Evolutionary conservation across 108 stramenopile genomes (phyloP).

Genomic region (Schizochytrium sp.): DNA sequence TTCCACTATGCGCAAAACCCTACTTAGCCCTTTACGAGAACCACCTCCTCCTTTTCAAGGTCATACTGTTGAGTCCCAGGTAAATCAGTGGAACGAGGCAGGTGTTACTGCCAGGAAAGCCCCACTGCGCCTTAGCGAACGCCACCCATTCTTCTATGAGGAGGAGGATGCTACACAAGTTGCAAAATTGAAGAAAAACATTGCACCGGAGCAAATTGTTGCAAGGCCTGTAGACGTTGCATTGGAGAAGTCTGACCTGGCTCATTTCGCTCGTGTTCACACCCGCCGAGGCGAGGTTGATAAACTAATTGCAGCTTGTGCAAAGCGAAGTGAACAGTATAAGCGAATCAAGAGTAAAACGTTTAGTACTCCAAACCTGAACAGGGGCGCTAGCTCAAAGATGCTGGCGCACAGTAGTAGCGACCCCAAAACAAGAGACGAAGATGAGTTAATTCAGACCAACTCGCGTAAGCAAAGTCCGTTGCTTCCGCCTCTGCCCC

Average conservation of each 20-base stretch:
- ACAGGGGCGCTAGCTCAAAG: too few species aligned
- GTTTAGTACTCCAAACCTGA: too few species aligned
- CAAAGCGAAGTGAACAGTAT: not conserved
- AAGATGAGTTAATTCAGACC: too few species aligned
- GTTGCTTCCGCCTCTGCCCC: too few species aligned
- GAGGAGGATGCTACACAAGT: not conserved
- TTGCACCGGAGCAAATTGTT: not conserved
- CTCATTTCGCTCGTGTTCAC: not conserved
- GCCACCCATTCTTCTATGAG: not conserved
- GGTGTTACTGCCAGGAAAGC: not conserved
- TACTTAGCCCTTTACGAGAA: not conserved
- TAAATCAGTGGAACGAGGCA: not conserved
- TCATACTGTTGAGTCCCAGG: not conserved
- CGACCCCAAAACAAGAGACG: too few species aligned
- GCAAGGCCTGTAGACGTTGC: not conserved
- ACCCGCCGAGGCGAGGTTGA: not conserved
- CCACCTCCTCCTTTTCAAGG: not conserved
- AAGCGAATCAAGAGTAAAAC: not conserved
- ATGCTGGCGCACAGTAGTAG: too few species aligned
- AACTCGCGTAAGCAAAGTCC: too few species aligned
- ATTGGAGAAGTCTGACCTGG: not conserved
- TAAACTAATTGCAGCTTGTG: not conserved
- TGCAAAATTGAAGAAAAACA: not conserved
- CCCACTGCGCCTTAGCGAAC: slow-evolving; percentile 19
- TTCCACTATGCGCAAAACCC: not conserved